Evolutionary conservation across 2,329 filamentous ascomycete species (phyloP), one percentile per base, ranked within the genome.

Genomic region (Sphaerulina populicola): DNA sequence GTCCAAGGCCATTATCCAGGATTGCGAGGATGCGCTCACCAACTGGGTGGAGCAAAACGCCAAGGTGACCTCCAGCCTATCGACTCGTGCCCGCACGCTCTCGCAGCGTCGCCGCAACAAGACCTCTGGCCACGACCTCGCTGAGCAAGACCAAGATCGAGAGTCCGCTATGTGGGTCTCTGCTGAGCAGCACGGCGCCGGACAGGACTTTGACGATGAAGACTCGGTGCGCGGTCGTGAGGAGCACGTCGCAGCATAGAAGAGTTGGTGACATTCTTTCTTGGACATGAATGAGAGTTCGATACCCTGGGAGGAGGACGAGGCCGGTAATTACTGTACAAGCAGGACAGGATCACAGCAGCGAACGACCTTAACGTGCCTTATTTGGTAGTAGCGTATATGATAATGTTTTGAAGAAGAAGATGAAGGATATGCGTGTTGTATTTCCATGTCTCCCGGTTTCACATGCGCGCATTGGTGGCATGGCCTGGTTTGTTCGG

Each of bases 1-100:
- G 56, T 94, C 88, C 79, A 97, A 96, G 75, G 91, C 81, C 58
- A 97, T 98, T 72, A 97, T 98, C 66, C 93, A 98, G 74, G 93
- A 98, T 72, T 98, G 93, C 70, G 93, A 98, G 73, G 90, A 97
- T 68, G 81, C 93, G 1, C 82, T 98, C 55, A 96, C 89, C 69
- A 96, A 95, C 77, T 98, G 93, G 93, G 89, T 97, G 36, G 80
- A 82, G 52, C 84, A 88, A 64, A 93, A 94, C 66, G 91, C 93
- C 5, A 84, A 88, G 41, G 89, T 98, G 61, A 85, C 79, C 51
- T 84, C 90, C 58, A 90, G 88, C 69, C 81, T 98, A 44, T 95
- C 88, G 4, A 86, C 83, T 14, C 88, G 93, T 53, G 82, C 91
- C 37, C 88, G 90, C 61, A 94, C 85, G 12, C 79, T 97, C 33